Evolutionary conservation across 805 yeast genomes (phyloP).

Genomic region (Wickerhamiella alocasiicola): DNA sequence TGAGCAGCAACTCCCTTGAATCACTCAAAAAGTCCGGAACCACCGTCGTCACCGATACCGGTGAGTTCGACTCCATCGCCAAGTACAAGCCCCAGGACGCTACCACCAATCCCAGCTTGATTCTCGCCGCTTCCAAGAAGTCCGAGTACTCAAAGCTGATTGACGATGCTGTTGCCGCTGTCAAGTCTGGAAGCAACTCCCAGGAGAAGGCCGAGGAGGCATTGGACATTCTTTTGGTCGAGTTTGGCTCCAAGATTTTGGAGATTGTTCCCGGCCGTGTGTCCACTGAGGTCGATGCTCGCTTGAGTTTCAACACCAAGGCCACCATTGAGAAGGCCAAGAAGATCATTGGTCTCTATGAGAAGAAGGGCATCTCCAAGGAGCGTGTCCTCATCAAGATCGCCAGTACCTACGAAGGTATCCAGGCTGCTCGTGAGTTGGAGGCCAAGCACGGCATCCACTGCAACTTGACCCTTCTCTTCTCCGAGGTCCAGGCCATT

Average conservation of each 20-base stretch:
- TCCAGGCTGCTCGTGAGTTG: constrained; percentile 93
- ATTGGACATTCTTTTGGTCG: constrained; percentile 83
- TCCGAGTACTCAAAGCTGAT: constrained; percentile 78
- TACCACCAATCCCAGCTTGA: constrained; percentile 96
- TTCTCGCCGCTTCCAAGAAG: constrained; percentile 89
- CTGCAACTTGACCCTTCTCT: constrained; percentile 87
- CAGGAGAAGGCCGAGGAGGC: constrained; percentile 65
- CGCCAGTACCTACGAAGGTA: constrained; percentile 99
- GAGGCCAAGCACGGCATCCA: constrained; percentile 85
- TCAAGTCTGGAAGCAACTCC: constrained; percentile 35
- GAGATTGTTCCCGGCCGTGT: constrained; percentile 97
- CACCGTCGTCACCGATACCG: constrained; percentile 94
- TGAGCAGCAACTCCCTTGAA: constrained; percentile 75
- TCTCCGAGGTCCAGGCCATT: constrained; percentile 95
- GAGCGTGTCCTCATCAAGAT: constrained; percentile 90
- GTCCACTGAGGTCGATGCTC: constrained; percentile 98
- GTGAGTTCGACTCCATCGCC: constrained; percentile 95
- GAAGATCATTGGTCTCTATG: constrained; percentile 76
- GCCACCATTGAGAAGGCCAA: constrained; percentile 91
- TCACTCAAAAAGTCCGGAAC: constrained; percentile 93
- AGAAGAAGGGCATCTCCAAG: constrained; percentile 71
- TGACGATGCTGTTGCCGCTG: constrained; percentile 82
- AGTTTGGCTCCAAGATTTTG: constrained; percentile 88
- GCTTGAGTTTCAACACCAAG: constrained; percentile 89
- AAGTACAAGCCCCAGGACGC: constrained; percentile 98